Conservation (phyloP, 208 protist genomes). For the Trypanosoma brucei region DNA sequence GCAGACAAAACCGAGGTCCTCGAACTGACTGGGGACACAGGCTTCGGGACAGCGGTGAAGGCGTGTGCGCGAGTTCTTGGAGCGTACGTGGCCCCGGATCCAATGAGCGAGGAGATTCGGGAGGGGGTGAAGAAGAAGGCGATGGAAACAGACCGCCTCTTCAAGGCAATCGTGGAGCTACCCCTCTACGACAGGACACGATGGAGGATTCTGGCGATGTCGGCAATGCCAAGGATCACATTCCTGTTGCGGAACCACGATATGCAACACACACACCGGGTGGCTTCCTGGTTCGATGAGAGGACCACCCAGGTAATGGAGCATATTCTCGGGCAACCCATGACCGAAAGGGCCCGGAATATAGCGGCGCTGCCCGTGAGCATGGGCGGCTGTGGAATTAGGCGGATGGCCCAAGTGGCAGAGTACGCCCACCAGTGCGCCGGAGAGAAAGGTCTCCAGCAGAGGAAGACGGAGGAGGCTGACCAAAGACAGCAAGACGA, state of each 20-base stretch:
- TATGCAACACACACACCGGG: constrained; percentile 5
- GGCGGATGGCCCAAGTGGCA: constrained; percentile 15
- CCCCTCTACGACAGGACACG: constrained; percentile 1
- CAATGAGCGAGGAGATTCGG: not conserved
- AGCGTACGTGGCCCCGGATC: constrained; percentile 12
- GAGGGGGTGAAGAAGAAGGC: constrained; percentile 6
- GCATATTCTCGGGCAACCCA: constrained; percentile 4
- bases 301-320: constrained; percentile 11
- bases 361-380: constrained; percentile 23
- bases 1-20: constrained; percentile 20
- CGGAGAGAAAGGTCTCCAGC: constrained; percentile 19
- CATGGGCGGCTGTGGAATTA: constrained; percentile 25
- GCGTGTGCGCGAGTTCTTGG: constrained; percentile 22
- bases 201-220: constrained; percentile 20
- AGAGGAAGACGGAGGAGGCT: constrained; percentile 3
- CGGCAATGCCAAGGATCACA: constrained; percentile 19
- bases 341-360: not conserved
- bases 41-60: not conserved
- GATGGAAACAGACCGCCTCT: constrained; percentile 14
- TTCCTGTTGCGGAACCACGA: constrained; percentile 29
- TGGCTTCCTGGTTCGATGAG: constrained; percentile 23
- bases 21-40: not conserved
- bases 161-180: constrained; percentile 4
- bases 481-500: constrained; percentile 5
- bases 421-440: constrained; percentile 23